These are phyloP conservation scores for Solanum etuberosum DNA, from an alignment of 257 asterid genomes.

Conservation along the genomic window DNA sequence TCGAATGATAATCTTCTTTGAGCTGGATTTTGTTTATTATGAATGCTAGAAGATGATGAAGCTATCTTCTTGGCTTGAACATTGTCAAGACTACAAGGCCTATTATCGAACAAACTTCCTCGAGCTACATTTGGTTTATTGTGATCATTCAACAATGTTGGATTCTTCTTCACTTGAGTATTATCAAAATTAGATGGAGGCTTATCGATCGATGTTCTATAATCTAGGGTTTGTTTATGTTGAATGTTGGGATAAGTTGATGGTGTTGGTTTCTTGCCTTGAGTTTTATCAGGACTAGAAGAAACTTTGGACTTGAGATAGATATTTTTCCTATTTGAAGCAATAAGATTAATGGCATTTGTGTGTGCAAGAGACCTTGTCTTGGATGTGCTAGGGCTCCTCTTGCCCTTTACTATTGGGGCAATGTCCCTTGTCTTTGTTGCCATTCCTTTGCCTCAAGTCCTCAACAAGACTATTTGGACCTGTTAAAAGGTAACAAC, in stretches of 20 bases:
- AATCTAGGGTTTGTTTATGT: background rate
- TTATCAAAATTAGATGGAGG: background rate
- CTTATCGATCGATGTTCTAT: background rate
- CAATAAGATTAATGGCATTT: conserved; percentile 2
- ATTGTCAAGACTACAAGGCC: conserved; percentile 17
- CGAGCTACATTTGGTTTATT: conserved; percentile 6
- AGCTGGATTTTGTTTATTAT: background rate
- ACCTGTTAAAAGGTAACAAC: background rate
- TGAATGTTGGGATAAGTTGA: background rate
- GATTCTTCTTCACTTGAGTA: conserved; percentile 19
- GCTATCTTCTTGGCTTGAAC: conserved; percentile 19
- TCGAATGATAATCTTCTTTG: conserved; percentile 45
- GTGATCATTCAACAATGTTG: background rate
- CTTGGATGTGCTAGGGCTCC: conserved; percentile 33
- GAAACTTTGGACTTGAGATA: conserved; percentile 38
- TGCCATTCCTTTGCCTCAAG: conserved; percentile 31
- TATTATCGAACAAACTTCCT: conserved; percentile 41
- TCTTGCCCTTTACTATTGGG: conserved; percentile 31
- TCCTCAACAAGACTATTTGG: background rate
- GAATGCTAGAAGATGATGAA: conserved; percentile 3
- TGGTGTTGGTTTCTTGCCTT: background rate
- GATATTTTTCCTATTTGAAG: conserved; percentile 28
- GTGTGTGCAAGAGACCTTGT: conserved; percentile 6
- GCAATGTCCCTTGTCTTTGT: conserved; percentile 33
- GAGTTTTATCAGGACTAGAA: background rate